Base-by-base conservation (phyloP, 345 rosid genomes). In the Gossypium herbaceum region DNA sequence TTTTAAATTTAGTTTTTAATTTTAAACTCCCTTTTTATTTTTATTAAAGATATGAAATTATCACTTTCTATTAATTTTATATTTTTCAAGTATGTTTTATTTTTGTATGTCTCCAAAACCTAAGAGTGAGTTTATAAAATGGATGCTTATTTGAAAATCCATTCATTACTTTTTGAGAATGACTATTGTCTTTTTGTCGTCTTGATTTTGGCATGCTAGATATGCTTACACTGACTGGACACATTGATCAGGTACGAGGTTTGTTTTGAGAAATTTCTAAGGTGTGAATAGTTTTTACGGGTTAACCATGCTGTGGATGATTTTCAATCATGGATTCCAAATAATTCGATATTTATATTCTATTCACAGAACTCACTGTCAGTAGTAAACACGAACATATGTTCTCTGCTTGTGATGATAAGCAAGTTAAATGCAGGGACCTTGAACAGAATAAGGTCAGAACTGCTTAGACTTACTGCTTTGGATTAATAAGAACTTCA, bases 391-490 rank as follows among this genome's bases (percentile, higher is more conserved):
- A 92, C 75, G 89, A 97, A 6, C 93, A 96, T 80, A 89, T 96
- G 99, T 93, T 93, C 81, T 96, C 98, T 71, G 97, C 99, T 78
- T 97, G 98, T 69, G 98, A 96, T 81, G 99, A 96, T 79, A 96
- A 96, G 67, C 97, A 89, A 88, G 99, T 93, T 74, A 96, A 96
- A 81, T 96, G 99, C 78, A 93, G 97, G 98, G 99, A 96, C 74
- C 99, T 96, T 85, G 99, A 93, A 75, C 98, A 96, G 79, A 93
- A 96, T 78, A 93, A 96, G 97, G 98, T 93, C 43, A 79, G 80
- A 48, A 73, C 48, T 76, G 19, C 44, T 48, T 50, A 50, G 9
- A 69, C 73, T 68, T 48, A 29, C 10, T 69, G 58, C 34, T 25
- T 61, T 22, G 45, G 16, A 48, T 11, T 50, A 44, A 19, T 19